Evolutionary conservation across 2,329 filamentous ascomycete species (phyloP), one percentile per base, ranked within the genome.

Genomic region (Mycosphaerella sp.): DNA sequence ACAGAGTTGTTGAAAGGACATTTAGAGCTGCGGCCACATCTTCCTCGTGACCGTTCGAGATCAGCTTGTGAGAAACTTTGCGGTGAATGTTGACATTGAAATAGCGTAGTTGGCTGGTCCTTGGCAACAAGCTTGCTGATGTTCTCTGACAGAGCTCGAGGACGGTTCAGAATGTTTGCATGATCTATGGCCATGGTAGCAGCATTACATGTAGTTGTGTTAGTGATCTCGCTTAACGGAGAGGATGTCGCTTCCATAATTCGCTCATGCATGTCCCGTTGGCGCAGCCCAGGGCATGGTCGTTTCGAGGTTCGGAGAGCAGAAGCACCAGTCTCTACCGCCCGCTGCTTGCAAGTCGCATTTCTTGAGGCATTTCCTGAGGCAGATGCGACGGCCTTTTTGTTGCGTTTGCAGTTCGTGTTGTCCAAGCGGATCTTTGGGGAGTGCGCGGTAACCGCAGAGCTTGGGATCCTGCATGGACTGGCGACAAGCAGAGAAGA

Each of bases 1-100:
- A 57, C 57, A 3, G 61, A 27, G 25, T 54, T 45, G 13, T 50
- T 17, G 41, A 66, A 60, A 12, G 54, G 53, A 41, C 64, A 66
- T 13, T 35, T 27, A 6, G 13, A 39, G 18, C 47, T 54, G 8
- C 46, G 40, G 35, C 34, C 47, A 34, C 57, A 54, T 12, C 41
- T 35, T 16, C 5, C 41, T n/a, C 27, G 43, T 3, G 52, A 54
- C 8, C 35, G 41, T 12, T 44, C 30, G 30, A 34, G 52, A 10
- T 44, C 32, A 1, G 21, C 36, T 30, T 54, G 52, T 8, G 52
- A 54, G 6, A 44, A n/a, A n/a, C n/a, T 36, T 10, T 49, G 45
- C 16, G n/a, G n/a, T n/a, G 45, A 36, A 3, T 50, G 42, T 30
- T 41, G 43, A 9, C 46, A 17, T 2, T 34, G 16, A 25, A 27